Evolutionary conservation across 208 protist species (phyloP).

Genomic region (Strigomonas oncopelti): DNA sequence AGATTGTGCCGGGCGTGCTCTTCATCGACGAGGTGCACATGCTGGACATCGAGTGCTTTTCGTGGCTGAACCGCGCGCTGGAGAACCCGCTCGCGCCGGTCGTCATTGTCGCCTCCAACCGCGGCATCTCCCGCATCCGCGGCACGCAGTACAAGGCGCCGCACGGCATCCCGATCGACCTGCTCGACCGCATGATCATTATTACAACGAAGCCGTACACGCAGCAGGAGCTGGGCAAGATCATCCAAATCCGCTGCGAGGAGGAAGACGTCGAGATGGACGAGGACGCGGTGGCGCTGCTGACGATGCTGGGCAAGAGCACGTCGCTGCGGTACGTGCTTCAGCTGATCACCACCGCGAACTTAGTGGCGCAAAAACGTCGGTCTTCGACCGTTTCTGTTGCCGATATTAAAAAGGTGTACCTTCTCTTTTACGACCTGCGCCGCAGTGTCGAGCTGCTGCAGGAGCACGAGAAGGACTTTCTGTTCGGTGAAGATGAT

Average conservation of each 20-base stretch:
- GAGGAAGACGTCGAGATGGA: conserved; percentile 99
- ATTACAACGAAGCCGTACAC: conserved; percentile 97
- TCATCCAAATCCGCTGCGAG: conserved; percentile 97
- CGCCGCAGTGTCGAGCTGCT: conserved; percentile 87
- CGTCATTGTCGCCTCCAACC: conserved; percentile 99
- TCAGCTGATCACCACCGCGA: conserved; percentile 98
- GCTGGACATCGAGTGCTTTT: conserved; percentile 99
- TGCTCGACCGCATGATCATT: conserved; percentile 99
- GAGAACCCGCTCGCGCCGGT: conserved; percentile 98
- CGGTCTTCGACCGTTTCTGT: conserved; percentile 91
- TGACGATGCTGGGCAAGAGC: conserved; percentile 94
- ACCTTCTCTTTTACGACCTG: conserved; percentile 98
- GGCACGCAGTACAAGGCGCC: conserved; percentile 98
- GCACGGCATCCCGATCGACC: conserved; percentile 98
- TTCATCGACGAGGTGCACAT: conserved; percentile 99
- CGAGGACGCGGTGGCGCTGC: conserved; percentile 92
- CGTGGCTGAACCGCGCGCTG: conserved; percentile 99
- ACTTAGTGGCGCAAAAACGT: conserved; percentile 93
- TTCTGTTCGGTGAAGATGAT: conserved; percentile 89
- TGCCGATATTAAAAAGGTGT: conserved; percentile 96
- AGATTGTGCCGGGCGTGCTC: conserved; percentile 98
- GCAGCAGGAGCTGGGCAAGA: conserved; percentile 94
- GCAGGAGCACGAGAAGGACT: conserved; percentile 89
- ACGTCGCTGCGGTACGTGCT: conserved; percentile 99
- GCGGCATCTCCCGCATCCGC: conserved; percentile 98